phyloP scores from a whole-genome alignment of 140 eudicot genomes.

The Bidens hawaiensis region DNA sequence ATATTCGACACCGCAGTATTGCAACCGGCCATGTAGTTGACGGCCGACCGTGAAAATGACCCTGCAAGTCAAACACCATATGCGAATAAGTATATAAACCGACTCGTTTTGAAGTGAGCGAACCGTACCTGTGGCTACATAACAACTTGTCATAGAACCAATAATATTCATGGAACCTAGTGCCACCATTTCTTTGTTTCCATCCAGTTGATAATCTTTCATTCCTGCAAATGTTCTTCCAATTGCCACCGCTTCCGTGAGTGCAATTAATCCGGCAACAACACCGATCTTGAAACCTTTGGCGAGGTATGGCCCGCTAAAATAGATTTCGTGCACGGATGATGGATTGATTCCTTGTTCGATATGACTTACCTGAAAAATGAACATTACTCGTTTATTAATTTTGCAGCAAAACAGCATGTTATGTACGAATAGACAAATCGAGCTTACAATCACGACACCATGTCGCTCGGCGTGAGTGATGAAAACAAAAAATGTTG shows the following conservation, averaged over 20 bases:
- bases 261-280: slow-evolving; percentile 68
- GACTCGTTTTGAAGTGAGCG: background rate
- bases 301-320: slow-evolving; percentile 45
- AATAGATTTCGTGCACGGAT: slow-evolving; percentile 39
- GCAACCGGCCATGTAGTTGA: slow-evolving; percentile 81
- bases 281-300: slow-evolving; percentile 73
- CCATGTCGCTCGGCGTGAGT: slow-evolving; percentile 56
- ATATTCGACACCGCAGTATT: slow-evolving; percentile 75
- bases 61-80: slow-evolving; percentile 36
- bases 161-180: slow-evolving; percentile 74
- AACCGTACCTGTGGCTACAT: slow-evolving; percentile 63
- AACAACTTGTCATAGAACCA: slow-evolving; percentile 82
- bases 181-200: slow-evolving; percentile 90
- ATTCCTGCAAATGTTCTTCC: slow-evolving; percentile 87
- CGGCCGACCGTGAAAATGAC: slow-evolving; percentile 73
- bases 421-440: background rate
- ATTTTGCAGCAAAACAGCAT: background rate
- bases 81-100: background rate
- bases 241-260: slow-evolving; percentile 81
- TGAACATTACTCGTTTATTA: background rate
- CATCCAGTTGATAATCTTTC: slow-evolving; percentile 70
- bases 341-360: slow-evolving; percentile 62
- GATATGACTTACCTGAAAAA: slow-evolving; percentile 52
- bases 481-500: slow-evolving; percentile 64
- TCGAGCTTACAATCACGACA: slow-evolving; percentile 52